Conservation (phyloP, 2,329 filamentous ascomycete species). For the Verticillium isaacii region DNA sequence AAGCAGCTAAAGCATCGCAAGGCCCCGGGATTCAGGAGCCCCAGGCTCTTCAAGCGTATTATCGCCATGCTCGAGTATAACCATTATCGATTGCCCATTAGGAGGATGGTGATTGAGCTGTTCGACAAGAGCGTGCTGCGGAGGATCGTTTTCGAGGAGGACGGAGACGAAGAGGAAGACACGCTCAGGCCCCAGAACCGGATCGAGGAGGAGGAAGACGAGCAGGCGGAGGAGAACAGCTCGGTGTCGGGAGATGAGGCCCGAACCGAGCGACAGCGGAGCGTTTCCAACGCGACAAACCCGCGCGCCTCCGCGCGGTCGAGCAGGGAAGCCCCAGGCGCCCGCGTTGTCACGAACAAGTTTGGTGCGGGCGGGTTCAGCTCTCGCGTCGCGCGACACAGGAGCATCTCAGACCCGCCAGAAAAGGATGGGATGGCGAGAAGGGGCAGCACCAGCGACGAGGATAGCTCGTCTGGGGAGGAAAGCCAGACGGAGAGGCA, state of each 20-base stretch:
- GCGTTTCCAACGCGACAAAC: conserved; percentile 38
- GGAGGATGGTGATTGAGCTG: conserved; percentile 86
- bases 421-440: conserved; percentile 11
- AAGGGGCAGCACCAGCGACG: background rate
- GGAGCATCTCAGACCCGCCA: conserved; percentile 31
- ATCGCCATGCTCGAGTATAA: conserved; percentile 83
- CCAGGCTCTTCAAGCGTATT: conserved; percentile 76
- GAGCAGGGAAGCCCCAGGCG: background rate
- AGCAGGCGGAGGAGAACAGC: conserved; percentile 55
- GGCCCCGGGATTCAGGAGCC: conserved; percentile 68
- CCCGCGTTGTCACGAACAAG: background rate
- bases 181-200: conserved; percentile 11
- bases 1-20: conserved; percentile 73
- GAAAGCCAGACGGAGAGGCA: background rate
- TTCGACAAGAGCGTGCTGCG: conserved; percentile 89
- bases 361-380: background rate
- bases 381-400: background rate
- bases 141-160: conserved; percentile 77
- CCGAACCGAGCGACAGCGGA: conserved; percentile 54
- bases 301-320: background rate
- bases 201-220: conserved; percentile 22
- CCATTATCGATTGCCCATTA: conserved; percentile 80
- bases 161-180: conserved; percentile 53
- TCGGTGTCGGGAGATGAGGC: conserved; percentile 42
- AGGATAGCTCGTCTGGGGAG: background rate